Conservation (phyloP, 106 monocot species). For the Platanthera zijinensis region DNA sequence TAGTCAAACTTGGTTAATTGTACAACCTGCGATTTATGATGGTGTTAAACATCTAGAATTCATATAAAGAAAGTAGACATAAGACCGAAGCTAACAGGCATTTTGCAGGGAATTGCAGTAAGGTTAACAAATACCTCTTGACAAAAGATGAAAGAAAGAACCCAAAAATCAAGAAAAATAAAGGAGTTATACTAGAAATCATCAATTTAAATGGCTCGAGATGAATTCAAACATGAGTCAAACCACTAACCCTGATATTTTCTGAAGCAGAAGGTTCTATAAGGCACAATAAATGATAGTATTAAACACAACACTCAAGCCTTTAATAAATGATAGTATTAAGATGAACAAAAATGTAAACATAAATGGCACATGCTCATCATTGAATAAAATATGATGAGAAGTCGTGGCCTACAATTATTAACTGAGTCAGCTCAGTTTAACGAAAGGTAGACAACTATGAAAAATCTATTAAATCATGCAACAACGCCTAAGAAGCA, state of each 20-base stretch:
- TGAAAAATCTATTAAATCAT: background rate
- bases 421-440: background rate
- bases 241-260: background rate
- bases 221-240: background rate
- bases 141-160: background rate
- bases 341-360: background rate
- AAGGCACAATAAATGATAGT: background rate
- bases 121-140: background rate
- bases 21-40: slow-evolving; percentile 46
- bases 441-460: background rate
- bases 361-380: background rate
- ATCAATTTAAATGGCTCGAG: background rate
- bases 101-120: background rate
- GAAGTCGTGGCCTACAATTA: background rate
- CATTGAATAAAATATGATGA: background rate
- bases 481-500: background rate
- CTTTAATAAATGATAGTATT: background rate
- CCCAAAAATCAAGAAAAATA: background rate
- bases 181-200: background rate
- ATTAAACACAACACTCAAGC: too few relatives aligned
- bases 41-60: background rate
- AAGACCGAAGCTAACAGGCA: background rate
- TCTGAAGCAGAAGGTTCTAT: background rate
- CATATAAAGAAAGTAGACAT: background rate
- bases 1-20: slow-evolving; percentile 94